phyloP scores from a whole-genome alignment of 441 rosid species.

The Syzygium malaccense region DNA sequence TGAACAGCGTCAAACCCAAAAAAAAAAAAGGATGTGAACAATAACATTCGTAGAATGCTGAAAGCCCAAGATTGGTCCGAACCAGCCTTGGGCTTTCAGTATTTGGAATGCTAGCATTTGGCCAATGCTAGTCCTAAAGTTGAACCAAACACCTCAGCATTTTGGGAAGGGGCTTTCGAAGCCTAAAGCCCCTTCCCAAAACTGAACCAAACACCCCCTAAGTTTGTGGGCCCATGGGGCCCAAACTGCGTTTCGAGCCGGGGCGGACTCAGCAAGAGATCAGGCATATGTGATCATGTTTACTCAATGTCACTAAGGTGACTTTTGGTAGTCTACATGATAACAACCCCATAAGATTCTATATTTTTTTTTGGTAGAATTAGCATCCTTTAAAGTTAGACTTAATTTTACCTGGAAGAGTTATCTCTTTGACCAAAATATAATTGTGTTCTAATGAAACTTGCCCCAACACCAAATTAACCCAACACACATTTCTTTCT shows the following conservation, averaged over 20 bases:
- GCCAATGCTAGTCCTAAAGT: too few relatives aligned
- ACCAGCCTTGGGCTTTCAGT: too few relatives aligned
- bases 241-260: background rate
- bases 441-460: rapidly evolving
- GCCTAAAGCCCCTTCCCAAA: too few relatives aligned
- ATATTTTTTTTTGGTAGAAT: background rate
- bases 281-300: background rate
- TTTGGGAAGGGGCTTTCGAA: too few relatives aligned
- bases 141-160: too few relatives aligned
- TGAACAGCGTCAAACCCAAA: too few relatives aligned
- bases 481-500: background rate
- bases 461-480: background rate
- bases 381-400: background rate
- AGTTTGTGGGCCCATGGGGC: background rate
- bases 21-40: too few relatives aligned
- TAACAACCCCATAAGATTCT: background rate
- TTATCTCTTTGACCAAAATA: background rate
- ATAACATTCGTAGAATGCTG: too few relatives aligned
- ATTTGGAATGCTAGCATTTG: too few relatives aligned
- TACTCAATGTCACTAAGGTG: background rate
- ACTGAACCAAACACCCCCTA: too few relatives aligned
- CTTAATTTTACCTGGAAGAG: background rate
- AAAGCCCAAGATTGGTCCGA: too few relatives aligned
- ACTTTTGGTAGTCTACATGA: background rate
- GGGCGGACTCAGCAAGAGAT: background rate